Base-by-base conservation (phyloP, 345 rosid species). In the Populus davidiana region DNA sequence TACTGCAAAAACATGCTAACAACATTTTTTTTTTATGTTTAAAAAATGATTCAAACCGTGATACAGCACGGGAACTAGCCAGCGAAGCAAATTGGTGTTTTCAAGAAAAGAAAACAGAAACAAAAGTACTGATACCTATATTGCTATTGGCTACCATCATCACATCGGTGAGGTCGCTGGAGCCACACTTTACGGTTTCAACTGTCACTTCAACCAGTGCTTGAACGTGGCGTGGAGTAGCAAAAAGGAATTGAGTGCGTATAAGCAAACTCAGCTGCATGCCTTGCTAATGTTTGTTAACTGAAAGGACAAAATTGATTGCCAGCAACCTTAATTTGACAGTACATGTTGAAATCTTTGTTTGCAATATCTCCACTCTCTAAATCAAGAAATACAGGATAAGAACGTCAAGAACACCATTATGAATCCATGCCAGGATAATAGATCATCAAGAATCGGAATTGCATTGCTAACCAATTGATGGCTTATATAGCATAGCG, bases 181-280 rank as follows among this genome's bases (percentile, higher is more conserved):
- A 54, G 9, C 11, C 61, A 20, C 25, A 20, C 61, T 54, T 20
- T 54, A n/a, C 62, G 4, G 62, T 56, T 56, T 56, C 27, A 56
- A 50, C 2, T 50, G n/a, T 0, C 20, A 41, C 44, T 41, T 41
- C 2, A 41, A 41, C 44, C 44, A 41, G 12, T n/a, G 44, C 11
- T 7, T 23, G 52, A 44, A 44, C 44, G 1, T 70, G 17, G 62
- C 73, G 73, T 27, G 33, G 62, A 47, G 62, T 70, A 17, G 73
- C 61, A 47, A 70, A 70, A 49, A 44, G 62, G 7, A 70, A 17
- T 27, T 49, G 33, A 49, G 61, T 70, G 73, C 73, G 38, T 70
- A 5, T 25, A 47, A 70, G 73, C 61, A 70, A 70, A 7, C 44
- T 36, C 21, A 4, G 21, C 44, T 56, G 29, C 12, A 56, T 4